These are phyloP conservation scores for Microbotryum intermedium DNA, from an alignment of 1,284 basidiomycete species.

Conservation along the genomic window DNA sequence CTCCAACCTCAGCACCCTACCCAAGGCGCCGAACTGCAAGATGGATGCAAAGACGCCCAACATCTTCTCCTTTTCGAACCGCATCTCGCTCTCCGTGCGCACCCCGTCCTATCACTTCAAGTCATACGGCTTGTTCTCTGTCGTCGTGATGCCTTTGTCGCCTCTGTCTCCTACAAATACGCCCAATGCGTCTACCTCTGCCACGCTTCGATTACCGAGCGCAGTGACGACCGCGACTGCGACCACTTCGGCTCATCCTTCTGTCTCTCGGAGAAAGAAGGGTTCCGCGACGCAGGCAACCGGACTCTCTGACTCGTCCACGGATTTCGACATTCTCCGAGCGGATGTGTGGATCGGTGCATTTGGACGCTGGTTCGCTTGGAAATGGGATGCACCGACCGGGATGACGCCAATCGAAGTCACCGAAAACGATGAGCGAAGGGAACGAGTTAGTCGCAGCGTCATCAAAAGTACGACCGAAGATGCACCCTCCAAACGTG, in stretches of 20 bases:
- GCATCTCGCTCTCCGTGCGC: slow-evolving; percentile 80
- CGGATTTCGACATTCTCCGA: slow-evolving; percentile 5
- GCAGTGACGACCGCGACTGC: slow-evolving; percentile 21
- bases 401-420: not conserved
- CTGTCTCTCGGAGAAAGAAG: not conserved
- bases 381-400: slow-evolving; percentile 17
- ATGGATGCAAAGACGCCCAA: slow-evolving; percentile 3
- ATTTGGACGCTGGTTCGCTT: slow-evolving; percentile 32
- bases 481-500: slow-evolving; percentile 20
- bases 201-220: slow-evolving; percentile 9
- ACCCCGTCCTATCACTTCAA: slow-evolving; percentile 86
- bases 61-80: slow-evolving; percentile 60
- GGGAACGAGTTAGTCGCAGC: slow-evolving; percentile 17
- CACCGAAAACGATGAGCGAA: slow-evolving; percentile 21
- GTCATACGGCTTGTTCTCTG: slow-evolving; percentile 72
- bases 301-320: not conserved
- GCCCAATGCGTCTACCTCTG: not conserved
- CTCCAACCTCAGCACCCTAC: slow-evolving; percentile 19
- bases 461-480: slow-evolving; percentile 22
- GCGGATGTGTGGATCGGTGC: slow-evolving; percentile 29
- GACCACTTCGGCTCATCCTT: slow-evolving; percentile 18
- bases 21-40: slow-evolving; percentile 36
- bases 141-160: slow-evolving; percentile 52
- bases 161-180: not conserved
- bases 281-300: too few species aligned